These are phyloP conservation scores for Salix arbutifolia DNA, from an alignment of 345 rosid genomes.

Conservation along the genomic window DNA sequence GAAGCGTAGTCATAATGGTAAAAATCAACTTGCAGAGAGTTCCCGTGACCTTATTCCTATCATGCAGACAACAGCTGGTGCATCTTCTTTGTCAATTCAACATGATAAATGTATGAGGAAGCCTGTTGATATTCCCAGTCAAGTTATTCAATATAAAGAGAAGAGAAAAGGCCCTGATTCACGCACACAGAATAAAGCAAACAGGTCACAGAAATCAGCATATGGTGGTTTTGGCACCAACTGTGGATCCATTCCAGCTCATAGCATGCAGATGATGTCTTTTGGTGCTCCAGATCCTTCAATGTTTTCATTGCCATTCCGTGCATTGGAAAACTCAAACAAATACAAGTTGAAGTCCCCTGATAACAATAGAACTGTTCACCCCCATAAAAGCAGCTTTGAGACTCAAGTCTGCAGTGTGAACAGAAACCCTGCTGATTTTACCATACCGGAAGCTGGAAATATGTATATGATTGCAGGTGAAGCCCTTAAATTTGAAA, in stretches of 20 bases:
- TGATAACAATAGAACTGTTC: slow-evolving; percentile 18
- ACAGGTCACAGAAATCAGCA: slow-evolving; percentile 26
- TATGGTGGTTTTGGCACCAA: slow-evolving; percentile 32
- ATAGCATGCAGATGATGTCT: slow-evolving; percentile 36
- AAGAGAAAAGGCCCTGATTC: slow-evolving; percentile 39
- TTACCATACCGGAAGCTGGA: slow-evolving; percentile 56
- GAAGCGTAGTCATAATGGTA: slow-evolving; percentile 38
- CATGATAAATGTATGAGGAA: slow-evolving; percentile 38
- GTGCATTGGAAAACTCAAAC: slow-evolving; percentile 31
- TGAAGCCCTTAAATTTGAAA: slow-evolving; percentile 44
- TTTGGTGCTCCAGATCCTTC: slow-evolving; percentile 39
- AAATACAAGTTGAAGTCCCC: slow-evolving; percentile 34
- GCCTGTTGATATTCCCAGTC: slow-evolving; percentile 28
- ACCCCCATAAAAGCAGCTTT: slow-evolving; percentile 32
- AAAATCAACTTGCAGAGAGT: slow-evolving; percentile 36
- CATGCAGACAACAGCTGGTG: slow-evolving; percentile 32
- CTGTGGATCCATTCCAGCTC: slow-evolving; percentile 43
- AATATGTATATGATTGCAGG: slow-evolving; percentile 64
- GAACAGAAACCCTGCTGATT: slow-evolving; percentile 95
- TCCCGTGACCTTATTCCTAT: slow-evolving; percentile 29
- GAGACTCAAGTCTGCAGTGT: slow-evolving; percentile 45
- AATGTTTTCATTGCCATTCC: slow-evolving; percentile 39
- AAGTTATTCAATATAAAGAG: slow-evolving; percentile 44
- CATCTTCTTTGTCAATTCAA: slow-evolving; percentile 52
- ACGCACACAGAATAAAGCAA: slow-evolving; percentile 30